These are phyloP conservation scores for Zea luxurians DNA, from an alignment of 176 grass and related monocot species.

Conservation along the genomic window DNA sequence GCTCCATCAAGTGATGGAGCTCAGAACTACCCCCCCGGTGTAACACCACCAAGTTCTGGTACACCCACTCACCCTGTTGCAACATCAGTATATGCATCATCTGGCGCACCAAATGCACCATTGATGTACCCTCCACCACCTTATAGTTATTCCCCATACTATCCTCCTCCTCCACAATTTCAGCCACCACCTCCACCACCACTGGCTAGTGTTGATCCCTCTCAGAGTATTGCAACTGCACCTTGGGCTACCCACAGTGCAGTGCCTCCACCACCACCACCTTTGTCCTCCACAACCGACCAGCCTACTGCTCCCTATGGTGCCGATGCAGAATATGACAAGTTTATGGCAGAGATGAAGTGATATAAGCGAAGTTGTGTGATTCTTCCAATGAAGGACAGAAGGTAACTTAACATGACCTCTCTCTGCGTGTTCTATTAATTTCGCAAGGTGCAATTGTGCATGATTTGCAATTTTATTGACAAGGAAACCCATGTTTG, in stretches of 20 bases:
- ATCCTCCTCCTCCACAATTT: constrained; percentile 48
- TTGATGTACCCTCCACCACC: constrained; percentile 53
- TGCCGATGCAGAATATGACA: constrained; percentile 79
- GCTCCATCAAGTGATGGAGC: constrained; percentile 48
- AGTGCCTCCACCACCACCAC: constrained; percentile 40
- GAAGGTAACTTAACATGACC: constrained; percentile 39
- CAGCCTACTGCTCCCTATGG: constrained; percentile 46
- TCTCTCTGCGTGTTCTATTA: not conserved
- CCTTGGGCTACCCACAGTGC: constrained; percentile 66
- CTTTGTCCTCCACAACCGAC: constrained; percentile 38
- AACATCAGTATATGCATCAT: constrained; percentile 54
- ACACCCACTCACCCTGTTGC: constrained; percentile 52
- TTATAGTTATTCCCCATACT: constrained; percentile 79
- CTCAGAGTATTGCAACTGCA: constrained; percentile 68
- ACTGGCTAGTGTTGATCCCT: constrained; percentile 53
- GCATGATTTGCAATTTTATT: constrained; percentile 5
- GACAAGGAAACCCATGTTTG: not conserved
- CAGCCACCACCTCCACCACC: constrained; percentile 46
- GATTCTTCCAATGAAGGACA: constrained; percentile 33
- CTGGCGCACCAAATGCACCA: constrained; percentile 44
- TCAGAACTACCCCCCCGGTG: constrained; percentile 62
- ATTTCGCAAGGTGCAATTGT: not conserved
- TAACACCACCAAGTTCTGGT: constrained; percentile 50
- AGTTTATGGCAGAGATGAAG: constrained; percentile 96
- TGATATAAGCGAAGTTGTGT: constrained; percentile 44